phyloP scores from a whole-genome alignment of 192 early-diverging fungal species.

The Jimgerdemannia flammicorona region DNA sequence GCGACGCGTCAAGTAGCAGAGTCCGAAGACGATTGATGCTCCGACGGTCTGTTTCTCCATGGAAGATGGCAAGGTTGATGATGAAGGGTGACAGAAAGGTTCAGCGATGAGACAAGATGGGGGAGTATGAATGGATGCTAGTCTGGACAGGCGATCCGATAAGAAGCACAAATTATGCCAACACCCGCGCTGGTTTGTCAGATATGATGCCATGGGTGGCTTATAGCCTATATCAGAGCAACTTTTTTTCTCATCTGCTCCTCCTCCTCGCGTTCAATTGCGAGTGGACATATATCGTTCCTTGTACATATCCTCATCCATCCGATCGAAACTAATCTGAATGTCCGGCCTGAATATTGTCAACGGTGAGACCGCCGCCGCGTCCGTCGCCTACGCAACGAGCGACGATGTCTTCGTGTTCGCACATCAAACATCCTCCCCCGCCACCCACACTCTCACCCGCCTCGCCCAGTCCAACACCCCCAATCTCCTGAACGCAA shows the following conservation, averaged over 20 bases:
- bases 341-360: conserved; percentile 7
- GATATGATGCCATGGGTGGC: no score
- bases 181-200: no score
- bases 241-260: conserved; percentile 4
- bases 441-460: conserved; percentile 26
- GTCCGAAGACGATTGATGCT: no score
- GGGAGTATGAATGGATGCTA: no score
- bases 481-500: conserved; percentile 29
- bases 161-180: no score
- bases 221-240: background rate
- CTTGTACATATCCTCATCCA: background rate
- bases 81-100: no score
- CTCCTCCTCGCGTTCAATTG: conserved; percentile 15
- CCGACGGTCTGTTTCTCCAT: no score
- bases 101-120: no score
- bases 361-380: conserved; percentile 31
- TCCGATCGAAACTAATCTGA: background rate
- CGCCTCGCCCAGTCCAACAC: conserved; percentile 21
- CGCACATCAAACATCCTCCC: conserved; percentile 22
- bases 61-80: no score
- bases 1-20: no score
- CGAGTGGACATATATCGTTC: background rate
- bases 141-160: no score
- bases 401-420: conserved; percentile 42
- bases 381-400: conserved; percentile 31